A percentile compares a stretch with the other conserved stretches of the same genome.
phyloP scores from a whole-genome alignment of 1,284 basidiomycete species.

The Ustilago hordei region DNA sequence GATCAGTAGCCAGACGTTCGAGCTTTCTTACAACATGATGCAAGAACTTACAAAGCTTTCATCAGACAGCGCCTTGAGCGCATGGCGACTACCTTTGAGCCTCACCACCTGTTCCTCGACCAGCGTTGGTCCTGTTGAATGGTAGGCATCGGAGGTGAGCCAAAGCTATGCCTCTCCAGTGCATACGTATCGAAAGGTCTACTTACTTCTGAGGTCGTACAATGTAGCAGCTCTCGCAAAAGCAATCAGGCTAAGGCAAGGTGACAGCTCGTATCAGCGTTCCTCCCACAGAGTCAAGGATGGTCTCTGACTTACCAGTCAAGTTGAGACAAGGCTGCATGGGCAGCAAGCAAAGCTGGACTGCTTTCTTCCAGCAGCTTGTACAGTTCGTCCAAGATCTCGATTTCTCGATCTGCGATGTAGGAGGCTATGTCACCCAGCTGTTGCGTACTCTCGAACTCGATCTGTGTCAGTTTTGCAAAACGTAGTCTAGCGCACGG shows the following conservation, averaged over 20 bases:
- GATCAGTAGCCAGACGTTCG: not conserved
- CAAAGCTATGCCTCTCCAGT: not conserved
- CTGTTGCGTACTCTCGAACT: constrained; percentile 7
- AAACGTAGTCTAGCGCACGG: not conserved
- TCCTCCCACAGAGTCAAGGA: not conserved
- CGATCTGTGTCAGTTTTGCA: not conserved
- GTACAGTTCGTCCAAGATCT: constrained; percentile 37
- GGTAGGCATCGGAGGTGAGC: not conserved
- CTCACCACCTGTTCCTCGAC: constrained; percentile 30
- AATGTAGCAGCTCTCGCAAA: constrained; percentile 38
- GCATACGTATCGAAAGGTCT: not conserved
- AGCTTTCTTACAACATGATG: not conserved
- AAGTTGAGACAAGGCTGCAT: constrained; percentile 32
- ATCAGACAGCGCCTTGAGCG: constrained; percentile 41
- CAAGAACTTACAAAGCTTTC: constrained; percentile 37
- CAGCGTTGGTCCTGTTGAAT: constrained; percentile 23
- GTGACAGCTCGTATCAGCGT: not conserved
- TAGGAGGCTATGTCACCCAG: constrained; percentile 47
- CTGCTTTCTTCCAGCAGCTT: constrained; percentile 21
- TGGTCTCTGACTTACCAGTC: constrained; percentile 31
- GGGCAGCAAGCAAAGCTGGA: constrained; percentile 15
- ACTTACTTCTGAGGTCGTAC: constrained; percentile 38
- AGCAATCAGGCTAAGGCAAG: constrained; percentile 24
- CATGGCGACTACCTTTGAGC: constrained; percentile 41
- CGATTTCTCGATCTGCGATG: constrained; percentile 50